A percentile compares a stretch with the other conserved stretches of the same genome.
These are phyloP conservation scores for Coprinopsis strossmayeri DNA, from an alignment of 768 basidiomycete genomes.

Conservation along the genomic window DNA sequence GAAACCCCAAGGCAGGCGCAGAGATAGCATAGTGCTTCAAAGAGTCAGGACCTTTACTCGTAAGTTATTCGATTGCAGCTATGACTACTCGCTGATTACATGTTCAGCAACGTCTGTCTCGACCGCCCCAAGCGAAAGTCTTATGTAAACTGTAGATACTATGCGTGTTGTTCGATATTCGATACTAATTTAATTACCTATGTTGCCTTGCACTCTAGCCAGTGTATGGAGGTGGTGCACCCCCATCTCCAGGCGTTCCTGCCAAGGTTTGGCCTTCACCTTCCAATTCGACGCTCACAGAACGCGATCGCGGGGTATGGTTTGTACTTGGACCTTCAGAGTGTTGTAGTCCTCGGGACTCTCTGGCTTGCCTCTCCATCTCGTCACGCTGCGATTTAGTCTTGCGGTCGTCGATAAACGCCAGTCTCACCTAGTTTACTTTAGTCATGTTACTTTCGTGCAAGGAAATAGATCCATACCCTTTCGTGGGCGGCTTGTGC, in stretches of 20 bases:
- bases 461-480: conserved; percentile 25
- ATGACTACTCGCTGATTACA: background rate
- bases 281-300: background rate
- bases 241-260: conserved; percentile 3
- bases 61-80: background rate
- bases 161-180: too few relatives aligned
- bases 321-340: conserved; percentile 16
- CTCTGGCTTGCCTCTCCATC: conserved; percentile 48
- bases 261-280: background rate
- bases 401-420: conserved; percentile 74
- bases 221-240: background rate
- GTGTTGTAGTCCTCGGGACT: conserved; percentile 25
- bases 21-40: conserved; percentile 3
- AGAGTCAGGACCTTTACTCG: background rate
- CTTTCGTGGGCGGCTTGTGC: conserved; percentile 47
- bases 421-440: conserved; percentile 57
- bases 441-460: background rate
- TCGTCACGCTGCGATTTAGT: conserved; percentile 47
- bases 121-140: background rate
- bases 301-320: conserved; percentile 7
- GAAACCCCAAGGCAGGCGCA: background rate
- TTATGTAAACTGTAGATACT: background rate
- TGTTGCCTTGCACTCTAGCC: background rate
- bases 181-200: too few relatives aligned
- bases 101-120: background rate